Evolutionary conservation across 306 rosid genomes (phyloP).

Genomic region (Psophocarpus tetragonolobus): DNA sequence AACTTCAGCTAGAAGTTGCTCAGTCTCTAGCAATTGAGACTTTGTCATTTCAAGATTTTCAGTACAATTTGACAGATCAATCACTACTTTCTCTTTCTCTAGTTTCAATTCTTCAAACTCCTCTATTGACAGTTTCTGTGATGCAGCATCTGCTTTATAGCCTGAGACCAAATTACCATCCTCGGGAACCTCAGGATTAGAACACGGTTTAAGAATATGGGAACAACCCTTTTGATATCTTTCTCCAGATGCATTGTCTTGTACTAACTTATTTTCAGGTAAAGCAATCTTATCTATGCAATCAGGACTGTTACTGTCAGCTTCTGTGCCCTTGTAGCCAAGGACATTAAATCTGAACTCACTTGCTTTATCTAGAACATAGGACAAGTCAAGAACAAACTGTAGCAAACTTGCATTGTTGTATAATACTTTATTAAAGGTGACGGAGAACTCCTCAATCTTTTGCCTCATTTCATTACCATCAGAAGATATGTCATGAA

Average conservation of each 20-base stretch:
- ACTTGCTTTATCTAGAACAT: constrained; percentile 71
- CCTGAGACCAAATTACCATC: constrained; percentile 70
- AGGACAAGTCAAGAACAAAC: constrained; percentile 79
- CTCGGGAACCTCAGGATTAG: constrained; percentile 85
- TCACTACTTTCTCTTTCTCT: constrained; percentile 62
- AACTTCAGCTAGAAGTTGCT: constrained; percentile 82
- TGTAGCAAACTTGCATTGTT: constrained; percentile 59
- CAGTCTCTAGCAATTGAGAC: constrained; percentile 79
- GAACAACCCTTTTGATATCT: constrained; percentile 66
- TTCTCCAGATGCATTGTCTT: constrained; percentile 58
- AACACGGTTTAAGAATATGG: constrained; percentile 51
- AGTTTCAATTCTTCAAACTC: constrained; percentile 72
- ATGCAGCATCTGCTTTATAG: constrained; percentile 43
- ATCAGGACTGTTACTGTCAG: constrained; percentile 77
- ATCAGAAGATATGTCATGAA: constrained; percentile 58
- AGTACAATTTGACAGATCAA: constrained; percentile 62
- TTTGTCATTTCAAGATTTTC: constrained; percentile 76
- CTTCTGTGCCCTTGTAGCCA: constrained; percentile 67
- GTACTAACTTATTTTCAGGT: constrained; percentile 75
- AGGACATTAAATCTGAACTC: constrained; percentile 73
- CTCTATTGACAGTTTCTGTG: constrained; percentile 53
- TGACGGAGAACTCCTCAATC: constrained; percentile 72
- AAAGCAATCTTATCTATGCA: constrained; percentile 96
- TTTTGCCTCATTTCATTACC: constrained; percentile 62
- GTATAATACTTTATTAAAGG: constrained; percentile 53